Base-by-base conservation (phyloP, 345 rosid genomes). In the Pugionium cornutum region DNA sequence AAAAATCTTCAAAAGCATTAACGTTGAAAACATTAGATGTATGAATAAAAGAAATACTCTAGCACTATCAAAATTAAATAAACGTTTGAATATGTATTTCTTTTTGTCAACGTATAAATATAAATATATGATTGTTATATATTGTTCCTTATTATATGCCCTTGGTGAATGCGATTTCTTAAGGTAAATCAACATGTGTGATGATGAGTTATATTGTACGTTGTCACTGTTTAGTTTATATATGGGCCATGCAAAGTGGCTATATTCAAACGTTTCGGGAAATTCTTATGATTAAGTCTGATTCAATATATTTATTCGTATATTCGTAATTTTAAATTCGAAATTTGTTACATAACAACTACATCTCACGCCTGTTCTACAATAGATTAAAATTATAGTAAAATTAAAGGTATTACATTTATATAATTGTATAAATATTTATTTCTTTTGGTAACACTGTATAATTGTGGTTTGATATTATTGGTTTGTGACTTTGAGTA, bases 201-300 rank as follows among this genome's bases (percentile, higher is more conserved):
- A 51, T 33, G 45, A 49, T 58, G 29, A 31, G 41, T 30, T 47
- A 49, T 25, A 40, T 58, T 26, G 30, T 42, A 68, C 45, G 59
- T 49, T 39, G 33, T 34, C 36, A 59, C 41, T 68, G 45, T 52
- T 33, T 40, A 18, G 18, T 18, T 18, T 18, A 18, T 18, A 48
- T 60, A 69, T 69, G 67, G 73, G 60, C 66, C 73, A 68, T 41
- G 66, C 52, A 50, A 41, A 68, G 73, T 51, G 66, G 31, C 36
- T 28, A 9, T 69, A 69, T 44, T 69, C 59, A 60, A 59, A 52
- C 47, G 39, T 52, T 52, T 35, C 28, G 26, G 36, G 26, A 51
- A 60, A 33, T 29, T 59, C 11, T 31, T 61, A 69, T 51, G 58
- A 51, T 59, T 50, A 50, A 3, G 42, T 26, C 6, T 7, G 33